These are phyloP conservation scores for Gracilaria domingensis DNA, from an alignment of 23 red algal species.

Conservation along the genomic window DNA sequence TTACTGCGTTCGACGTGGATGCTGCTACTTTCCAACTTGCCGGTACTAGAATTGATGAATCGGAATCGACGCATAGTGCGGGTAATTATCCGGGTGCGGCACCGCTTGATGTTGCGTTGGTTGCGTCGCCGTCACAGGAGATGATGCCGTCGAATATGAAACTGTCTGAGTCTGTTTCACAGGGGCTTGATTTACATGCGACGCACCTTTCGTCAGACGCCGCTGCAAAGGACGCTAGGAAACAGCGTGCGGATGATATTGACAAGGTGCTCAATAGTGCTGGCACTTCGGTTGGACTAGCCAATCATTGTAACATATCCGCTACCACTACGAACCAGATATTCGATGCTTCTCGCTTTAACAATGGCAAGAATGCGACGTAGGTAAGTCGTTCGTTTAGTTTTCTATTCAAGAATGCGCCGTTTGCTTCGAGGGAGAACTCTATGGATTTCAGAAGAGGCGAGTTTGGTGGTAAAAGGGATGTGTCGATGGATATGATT, in stretches of 20 bases:
- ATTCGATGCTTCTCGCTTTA: constrained; percentile 30
- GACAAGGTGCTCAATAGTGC: constrained; percentile 70
- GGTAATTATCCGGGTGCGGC: not conserved
- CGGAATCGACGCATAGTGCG: not conserved
- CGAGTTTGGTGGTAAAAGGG: constrained; percentile 36
- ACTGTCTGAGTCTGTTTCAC: constrained; percentile 16
- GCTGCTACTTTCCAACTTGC: constrained; percentile 54
- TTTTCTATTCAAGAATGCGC: constrained; percentile 50
- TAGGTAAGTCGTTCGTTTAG: constrained; percentile 63
- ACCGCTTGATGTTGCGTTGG: not conserved
- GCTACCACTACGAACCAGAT: constrained; percentile 5
- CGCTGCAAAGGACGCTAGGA: constrained; percentile 18
- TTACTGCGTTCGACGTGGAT: constrained; percentile 49
- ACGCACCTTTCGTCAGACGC: constrained; percentile 5
- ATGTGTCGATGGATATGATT: constrained; percentile 69
- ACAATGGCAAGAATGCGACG: constrained; percentile 52
- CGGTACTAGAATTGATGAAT: constrained; percentile 40
- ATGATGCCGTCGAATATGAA: constrained; percentile 28
- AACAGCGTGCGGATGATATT: constrained; percentile 55
- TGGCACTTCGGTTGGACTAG: constrained; percentile 16
- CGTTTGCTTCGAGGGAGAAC: constrained; percentile 58
- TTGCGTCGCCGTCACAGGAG: constrained; percentile 10
- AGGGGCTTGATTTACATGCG: not conserved
- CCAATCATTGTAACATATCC: constrained; percentile 39
- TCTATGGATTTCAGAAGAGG: constrained; percentile 71